Evolutionary conservation across 2,329 filamentous ascomycete genomes (phyloP), one percentile per base, ranked within the genome.

Genomic region (Fusarium armeniacum): DNA sequence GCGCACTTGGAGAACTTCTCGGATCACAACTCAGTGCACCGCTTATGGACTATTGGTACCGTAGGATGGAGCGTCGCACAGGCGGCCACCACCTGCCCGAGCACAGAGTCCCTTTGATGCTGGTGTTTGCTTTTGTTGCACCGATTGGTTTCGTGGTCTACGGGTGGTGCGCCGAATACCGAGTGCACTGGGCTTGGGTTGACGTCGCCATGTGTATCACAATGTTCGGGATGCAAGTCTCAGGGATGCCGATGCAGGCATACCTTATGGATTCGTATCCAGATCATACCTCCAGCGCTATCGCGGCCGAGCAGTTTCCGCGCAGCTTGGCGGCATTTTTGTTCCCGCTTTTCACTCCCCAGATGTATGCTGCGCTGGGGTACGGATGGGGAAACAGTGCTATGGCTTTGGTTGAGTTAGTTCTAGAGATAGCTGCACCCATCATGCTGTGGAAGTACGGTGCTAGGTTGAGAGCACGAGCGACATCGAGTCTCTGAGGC

Each of bases 1-100:
- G 88, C 22, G 88, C 86, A 0, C 41, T 90, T 0, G 90, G 90
- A 2, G 90, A 91, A 77, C 82, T 89, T 58, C 75, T 85, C 1
- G 88, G 85, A 10, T 81, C 83, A 0, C 84, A 87, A 62, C 69
- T 86, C 2, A 80, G 81, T 11, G 83, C 81, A 0, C 75, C 76
- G 0, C 30, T 83, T 1, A 82, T 84, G 75, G 85, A 86, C 59
- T 68, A 62, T 12, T 65, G 81, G 6, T 85, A 68, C 43, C 61
- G 30, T 24, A 62, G 59, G 28, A 68, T 64, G 49, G 79, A 71
- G 67, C 66, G 33, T 8, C 59, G 60, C 4, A 15, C 46, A 4
- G 55, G 55, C 7, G 61, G 60, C 3, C 55, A 59, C 2, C 62
- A 65, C 30, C 26, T 49, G 8, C 74, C 76, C 7, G 76, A 78